Evolutionary conservation across 768 basidiomycete genomes (phyloP).

Genomic region (Tricholomella constricta): DNA sequence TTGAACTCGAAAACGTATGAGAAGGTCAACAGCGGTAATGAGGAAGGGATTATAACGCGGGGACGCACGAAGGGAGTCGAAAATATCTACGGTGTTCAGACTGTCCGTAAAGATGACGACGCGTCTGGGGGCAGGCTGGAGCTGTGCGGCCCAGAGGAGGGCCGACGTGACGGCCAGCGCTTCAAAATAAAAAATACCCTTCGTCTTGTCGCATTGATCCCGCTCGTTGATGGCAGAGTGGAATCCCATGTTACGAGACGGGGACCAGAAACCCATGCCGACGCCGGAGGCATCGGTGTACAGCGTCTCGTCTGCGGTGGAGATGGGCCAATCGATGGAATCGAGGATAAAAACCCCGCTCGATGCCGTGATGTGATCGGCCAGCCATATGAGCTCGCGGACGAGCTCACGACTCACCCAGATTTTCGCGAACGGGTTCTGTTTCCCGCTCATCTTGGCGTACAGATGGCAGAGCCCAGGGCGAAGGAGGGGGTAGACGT

Average conservation of each 20-base stretch:
- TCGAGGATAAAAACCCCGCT: slow-evolving; percentile 24
- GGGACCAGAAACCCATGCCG: slow-evolving; percentile 28
- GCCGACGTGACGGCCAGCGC: slow-evolving; percentile 27
- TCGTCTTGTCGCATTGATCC: no score
- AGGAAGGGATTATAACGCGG: no score
- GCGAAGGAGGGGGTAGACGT: no score
- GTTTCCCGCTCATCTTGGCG: no score
- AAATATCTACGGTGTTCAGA: slow-evolving; percentile 21
- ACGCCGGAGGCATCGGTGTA: slow-evolving; percentile 26
- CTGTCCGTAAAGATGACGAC: slow-evolving; percentile 27
- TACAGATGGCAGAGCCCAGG: slow-evolving; percentile 31
- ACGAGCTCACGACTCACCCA: no score
- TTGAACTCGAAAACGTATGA: background rate
- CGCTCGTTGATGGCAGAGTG: no score
- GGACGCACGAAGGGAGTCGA: no score
- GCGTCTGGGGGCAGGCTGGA: background rate
- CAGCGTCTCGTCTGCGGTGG: no score
- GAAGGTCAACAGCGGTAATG: slow-evolving; percentile 18
- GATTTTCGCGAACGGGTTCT: no score
- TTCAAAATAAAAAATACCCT: slow-evolving; percentile 28
- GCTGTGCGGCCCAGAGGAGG: background rate
- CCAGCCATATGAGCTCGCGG: no score
- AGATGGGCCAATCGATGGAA: slow-evolving; percentile 16
- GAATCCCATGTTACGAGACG: slow-evolving; percentile 2
- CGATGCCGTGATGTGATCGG: slow-evolving; percentile 18